A percentile compares a stretch with the other conserved stretches of the same genome.
phyloP scores from a whole-genome alignment of 2,329 filamentous ascomycete genomes.

The Colletotrichum paranaense region DNA sequence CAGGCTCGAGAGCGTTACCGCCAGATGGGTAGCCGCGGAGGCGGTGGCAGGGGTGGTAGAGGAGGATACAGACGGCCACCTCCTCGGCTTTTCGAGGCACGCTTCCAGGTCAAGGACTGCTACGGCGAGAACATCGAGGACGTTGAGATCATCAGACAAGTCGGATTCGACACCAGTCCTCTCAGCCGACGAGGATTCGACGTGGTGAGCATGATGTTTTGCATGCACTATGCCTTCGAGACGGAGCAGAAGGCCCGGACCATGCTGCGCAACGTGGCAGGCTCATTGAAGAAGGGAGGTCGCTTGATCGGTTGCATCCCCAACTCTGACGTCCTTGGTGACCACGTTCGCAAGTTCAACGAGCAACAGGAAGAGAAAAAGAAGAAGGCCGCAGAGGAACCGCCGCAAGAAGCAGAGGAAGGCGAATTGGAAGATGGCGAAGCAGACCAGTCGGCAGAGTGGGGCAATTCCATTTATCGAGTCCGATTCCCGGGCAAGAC shows the following conservation, averaged over 20 bases:
- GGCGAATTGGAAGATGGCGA: slow-evolving; percentile 71
- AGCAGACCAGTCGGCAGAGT: slow-evolving; percentile 76
- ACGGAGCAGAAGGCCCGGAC: slow-evolving; percentile 87
- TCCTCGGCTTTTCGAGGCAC: slow-evolving; percentile 79
- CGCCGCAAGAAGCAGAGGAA: slow-evolving; percentile 50
- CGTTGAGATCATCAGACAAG: slow-evolving; percentile 82
- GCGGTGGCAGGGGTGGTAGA: slow-evolving; percentile 66
- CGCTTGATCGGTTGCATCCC: slow-evolving; percentile 95
- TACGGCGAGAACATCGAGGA: slow-evolving; percentile 87
- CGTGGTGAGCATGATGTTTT: slow-evolving; percentile 99
- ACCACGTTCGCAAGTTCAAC: slow-evolving; percentile 82
- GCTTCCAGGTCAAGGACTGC: slow-evolving; percentile 93
- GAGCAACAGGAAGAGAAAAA: slow-evolving; percentile 60
- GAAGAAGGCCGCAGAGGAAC: slow-evolving; percentile 43
- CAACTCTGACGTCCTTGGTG: slow-evolving; percentile 91
- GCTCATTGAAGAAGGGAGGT: slow-evolving; percentile 91
- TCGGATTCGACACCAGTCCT: slow-evolving; percentile 86
- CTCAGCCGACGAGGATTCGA: slow-evolving; percentile 87
- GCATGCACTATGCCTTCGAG: slow-evolving; percentile 99
- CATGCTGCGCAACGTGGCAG: slow-evolving; percentile 94
- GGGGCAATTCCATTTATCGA: slow-evolving; percentile 93
- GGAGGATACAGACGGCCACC: slow-evolving; percentile 60
- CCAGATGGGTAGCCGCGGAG: slow-evolving; percentile 73
- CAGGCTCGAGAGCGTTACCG: slow-evolving; percentile 89
- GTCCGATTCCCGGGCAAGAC: slow-evolving; percentile 89